A percentile compares a stretch with the other conserved stretches of the same genome.
Evolutionary conservation across 768 basidiomycete species (phyloP).

Genomic region (Lentinula detonsa): DNA sequence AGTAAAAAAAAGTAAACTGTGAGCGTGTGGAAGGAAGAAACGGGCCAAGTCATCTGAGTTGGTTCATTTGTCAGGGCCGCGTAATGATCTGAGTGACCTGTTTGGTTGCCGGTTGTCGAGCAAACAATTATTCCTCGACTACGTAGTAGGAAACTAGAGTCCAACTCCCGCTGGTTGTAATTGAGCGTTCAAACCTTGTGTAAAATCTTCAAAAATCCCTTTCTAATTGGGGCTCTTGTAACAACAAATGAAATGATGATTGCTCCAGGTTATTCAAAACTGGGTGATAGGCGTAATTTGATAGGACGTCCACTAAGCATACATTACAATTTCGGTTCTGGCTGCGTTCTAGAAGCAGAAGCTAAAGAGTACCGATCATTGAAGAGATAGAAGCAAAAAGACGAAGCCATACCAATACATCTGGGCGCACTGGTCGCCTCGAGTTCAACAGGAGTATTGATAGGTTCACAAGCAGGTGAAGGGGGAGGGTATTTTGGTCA

Average conservation of each 20-base stretch:
- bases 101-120: neutral
- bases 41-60: neutral
- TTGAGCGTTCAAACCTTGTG: too few relatives aligned
- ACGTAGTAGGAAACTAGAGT: neutral
- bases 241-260: too few relatives aligned
- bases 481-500: too few relatives aligned
- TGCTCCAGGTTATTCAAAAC: too few relatives aligned
- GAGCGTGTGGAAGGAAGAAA: neutral
- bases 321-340: neutral
- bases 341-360: neutral
- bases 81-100: neutral
- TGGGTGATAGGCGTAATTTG: neutral
- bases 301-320: neutral
- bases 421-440: too few relatives aligned
- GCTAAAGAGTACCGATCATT: neutral
- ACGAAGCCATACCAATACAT: too few relatives aligned
- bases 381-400: too few relatives aligned
- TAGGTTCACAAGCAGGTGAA: too few relatives aligned
- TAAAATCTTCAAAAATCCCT: too few relatives aligned
- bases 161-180: neutral
- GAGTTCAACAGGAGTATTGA: too few relatives aligned
- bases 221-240: too few relatives aligned
- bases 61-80: slow-evolving; percentile 1
- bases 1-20: neutral
- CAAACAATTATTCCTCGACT: neutral